These are phyloP conservation scores for Umbellularia californica DNA, from an alignment of 164 flowering plant genomes.

Conservation along the genomic window DNA sequence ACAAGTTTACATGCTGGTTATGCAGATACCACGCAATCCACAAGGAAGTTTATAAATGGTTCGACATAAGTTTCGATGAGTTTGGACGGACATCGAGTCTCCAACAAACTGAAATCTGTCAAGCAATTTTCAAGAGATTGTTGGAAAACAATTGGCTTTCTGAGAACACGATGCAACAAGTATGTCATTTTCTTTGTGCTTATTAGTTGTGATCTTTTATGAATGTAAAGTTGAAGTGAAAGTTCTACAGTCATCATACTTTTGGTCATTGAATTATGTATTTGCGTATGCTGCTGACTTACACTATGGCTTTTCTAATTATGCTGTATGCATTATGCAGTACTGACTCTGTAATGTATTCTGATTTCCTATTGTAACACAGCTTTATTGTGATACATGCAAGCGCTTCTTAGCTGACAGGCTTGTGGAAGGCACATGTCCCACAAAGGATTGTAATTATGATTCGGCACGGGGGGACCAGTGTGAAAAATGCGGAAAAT, in stretches of 20 bases:
- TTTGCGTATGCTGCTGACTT: background rate
- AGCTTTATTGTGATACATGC: slow-evolving; percentile 87
- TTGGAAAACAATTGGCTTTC: slow-evolving; percentile 79
- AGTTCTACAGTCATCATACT: background rate
- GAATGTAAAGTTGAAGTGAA: background rate
- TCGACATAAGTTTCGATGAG: slow-evolving; percentile 76
- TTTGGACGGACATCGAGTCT: slow-evolving; percentile 94
- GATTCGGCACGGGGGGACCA: slow-evolving; percentile 94
- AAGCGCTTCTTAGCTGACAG: slow-evolving; percentile 79
- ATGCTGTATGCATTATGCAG: background rate
- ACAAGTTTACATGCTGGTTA: background rate
- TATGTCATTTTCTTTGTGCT: slow-evolving; percentile 11
- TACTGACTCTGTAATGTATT: slow-evolving; percentile 2
- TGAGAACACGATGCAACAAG: slow-evolving; percentile 92
- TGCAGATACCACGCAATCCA: slow-evolving; percentile 81
- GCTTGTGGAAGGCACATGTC: slow-evolving; percentile 88
- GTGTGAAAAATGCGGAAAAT: slow-evolving; percentile 83
- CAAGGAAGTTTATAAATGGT: slow-evolving; percentile 81
- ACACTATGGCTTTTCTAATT: background rate
- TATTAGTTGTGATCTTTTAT: background rate
- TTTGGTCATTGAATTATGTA: background rate
- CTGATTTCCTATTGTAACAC: slow-evolving; percentile 18
- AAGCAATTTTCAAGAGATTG: slow-evolving; percentile 70
- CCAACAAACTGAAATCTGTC: slow-evolving; percentile 86
- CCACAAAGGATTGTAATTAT: slow-evolving; percentile 64